A percentile compares a stretch with the other conserved stretches of the same genome.
Evolutionary conservation across 495 filamentous ascomycete genomes (phyloP).

Genomic region (Xylaria bambusicola): DNA sequence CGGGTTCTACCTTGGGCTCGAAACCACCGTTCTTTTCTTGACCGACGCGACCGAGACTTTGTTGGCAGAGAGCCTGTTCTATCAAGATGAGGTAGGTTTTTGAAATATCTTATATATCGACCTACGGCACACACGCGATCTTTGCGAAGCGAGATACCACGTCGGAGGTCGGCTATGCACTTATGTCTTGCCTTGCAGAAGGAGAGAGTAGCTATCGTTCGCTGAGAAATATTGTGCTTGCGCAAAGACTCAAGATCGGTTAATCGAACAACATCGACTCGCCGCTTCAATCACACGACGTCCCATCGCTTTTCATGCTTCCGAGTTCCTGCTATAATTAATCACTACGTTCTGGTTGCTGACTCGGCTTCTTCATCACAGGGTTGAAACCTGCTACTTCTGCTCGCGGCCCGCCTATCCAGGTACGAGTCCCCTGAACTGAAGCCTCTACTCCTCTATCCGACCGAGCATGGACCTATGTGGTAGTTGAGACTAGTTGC

Average conservation of each 20-base stretch:
- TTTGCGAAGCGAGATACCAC: background rate
- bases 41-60: conserved; percentile 9
- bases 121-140: background rate
- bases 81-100: conserved; percentile 44
- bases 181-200: background rate
- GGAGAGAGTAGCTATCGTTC: background rate
- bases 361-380: conserved; percentile 22
- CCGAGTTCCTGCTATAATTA: background rate
- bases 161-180: background rate
- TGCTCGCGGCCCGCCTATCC: conserved; percentile 86
- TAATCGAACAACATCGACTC: background rate
- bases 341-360: conserved; percentile 10
- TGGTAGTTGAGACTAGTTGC: background rate
- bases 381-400: conserved; percentile 86
- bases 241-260: background rate
- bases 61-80: conserved; percentile 13
- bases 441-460: too few species aligned
- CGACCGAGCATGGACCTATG: background rate
- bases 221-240: background rate
- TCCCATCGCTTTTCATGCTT: background rate
- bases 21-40: conserved; percentile 11
- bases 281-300: background rate
- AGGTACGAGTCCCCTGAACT: too few species aligned
- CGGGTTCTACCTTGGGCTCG: conserved; percentile 13
- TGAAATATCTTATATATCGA: background rate